These are phyloP conservation scores for Tulasnella sp. DNA, from an alignment of 768 basidiomycete genomes.

Conservation along the genomic window DNA sequence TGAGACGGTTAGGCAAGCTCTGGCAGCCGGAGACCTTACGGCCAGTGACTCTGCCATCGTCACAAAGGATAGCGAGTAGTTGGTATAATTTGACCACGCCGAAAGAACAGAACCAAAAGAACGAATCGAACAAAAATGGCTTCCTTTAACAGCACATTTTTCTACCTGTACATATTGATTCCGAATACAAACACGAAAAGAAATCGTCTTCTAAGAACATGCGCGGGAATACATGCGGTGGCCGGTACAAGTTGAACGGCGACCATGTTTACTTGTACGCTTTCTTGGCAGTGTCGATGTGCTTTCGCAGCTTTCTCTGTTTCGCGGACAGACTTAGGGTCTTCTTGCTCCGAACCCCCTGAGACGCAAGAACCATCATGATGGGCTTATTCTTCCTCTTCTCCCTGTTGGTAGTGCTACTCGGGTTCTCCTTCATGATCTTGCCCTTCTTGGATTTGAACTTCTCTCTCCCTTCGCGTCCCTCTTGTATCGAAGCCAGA, in stretches of 20 bases:
- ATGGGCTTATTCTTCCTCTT: conserved; percentile 91
- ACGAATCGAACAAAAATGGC: not conserved
- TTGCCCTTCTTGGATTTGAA: conserved; percentile 87
- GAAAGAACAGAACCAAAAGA: not conserved
- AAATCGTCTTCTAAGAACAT: not conserved
- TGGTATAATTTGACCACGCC: not conserved
- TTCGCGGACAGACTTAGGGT: conserved; percentile 72
- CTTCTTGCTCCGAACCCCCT: conserved; percentile 69
- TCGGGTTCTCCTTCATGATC: conserved; percentile 68
- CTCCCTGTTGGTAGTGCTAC: conserved; percentile 84
- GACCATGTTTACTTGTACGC: conserved; percentile 15
- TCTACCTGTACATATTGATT: not conserved
- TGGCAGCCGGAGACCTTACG: not conserved
- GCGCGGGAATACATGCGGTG: not conserved
- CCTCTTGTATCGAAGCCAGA: conserved; percentile 82
- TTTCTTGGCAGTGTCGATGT: conserved; percentile 62
- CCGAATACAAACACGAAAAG: not conserved
- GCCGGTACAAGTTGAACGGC: too few relatives aligned
- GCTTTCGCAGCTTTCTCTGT: conserved; percentile 63
- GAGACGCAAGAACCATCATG: conserved; percentile 82
- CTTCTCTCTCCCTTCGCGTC: conserved; percentile 90
- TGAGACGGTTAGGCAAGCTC: conserved; percentile 24
- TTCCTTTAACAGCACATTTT: not conserved
- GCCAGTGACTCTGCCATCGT: not conserved
- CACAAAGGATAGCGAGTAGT: not conserved